Evolutionary conservation across 192 early-diverging fungal species (phyloP), one percentile per base, ranked within the genome.

Genomic region (Backusella luteola): DNA sequence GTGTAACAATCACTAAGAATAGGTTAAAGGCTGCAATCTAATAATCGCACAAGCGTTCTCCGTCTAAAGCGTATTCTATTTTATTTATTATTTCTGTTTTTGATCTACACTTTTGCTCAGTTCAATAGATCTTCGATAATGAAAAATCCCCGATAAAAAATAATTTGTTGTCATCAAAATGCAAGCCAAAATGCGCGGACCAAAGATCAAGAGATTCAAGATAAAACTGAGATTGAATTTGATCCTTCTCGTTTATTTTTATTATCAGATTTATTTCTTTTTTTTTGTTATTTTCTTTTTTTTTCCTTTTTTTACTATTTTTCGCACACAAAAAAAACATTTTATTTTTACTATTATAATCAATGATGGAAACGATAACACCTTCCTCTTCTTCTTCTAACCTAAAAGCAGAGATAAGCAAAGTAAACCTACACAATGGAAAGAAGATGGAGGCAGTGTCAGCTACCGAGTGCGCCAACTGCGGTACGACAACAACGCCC

Each of bases 401-500:
- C 7, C 19, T 63, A 1, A 63, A 63, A 63, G 26, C 21, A 29
- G 56, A 63, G 11, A 2, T 63, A 29, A 29, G 4, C 12, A 63
- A 63, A 63, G 56, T 63, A 12, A 29, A 14, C 9, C 7, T 63
- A 63, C 56, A 63, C n/a, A 63, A 63, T 63, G 56, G 23, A 63
- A 71, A 71, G 21, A 71, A 71, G 29, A 71, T 71, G 21, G 63
- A 67, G 12, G 32, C 36, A 7, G 86, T 87, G 2, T 84, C 86
- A 15, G 84, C 86, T 35, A 89, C 88, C 6, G 83, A 79, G 38
- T 98, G 96, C 86, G 84, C 84, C 26, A 98, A 99, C 89, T 99
- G 98, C 86, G 81, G 84, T 12, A 97, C 95, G 0, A 97, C 91
- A 12, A 90, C 91, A 11, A 99, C 98, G 17, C 92, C 96, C 3